Evolutionary conservation across 176 grass and related monocot species (phyloP), one percentile per base, ranked within the genome.

Genomic region (Raddia guianensis): DNA sequence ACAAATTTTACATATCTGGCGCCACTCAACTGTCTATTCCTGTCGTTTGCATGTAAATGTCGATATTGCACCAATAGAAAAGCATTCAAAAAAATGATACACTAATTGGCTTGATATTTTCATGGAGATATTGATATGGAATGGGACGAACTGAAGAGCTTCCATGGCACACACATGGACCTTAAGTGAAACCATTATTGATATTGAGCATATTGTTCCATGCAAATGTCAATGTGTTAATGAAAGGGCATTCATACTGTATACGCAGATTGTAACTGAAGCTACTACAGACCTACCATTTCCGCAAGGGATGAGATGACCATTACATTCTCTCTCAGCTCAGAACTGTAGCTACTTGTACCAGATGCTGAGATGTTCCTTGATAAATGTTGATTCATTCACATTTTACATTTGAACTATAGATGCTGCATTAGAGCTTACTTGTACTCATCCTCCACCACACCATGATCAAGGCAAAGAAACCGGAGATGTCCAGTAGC

Each of bases 361-460:
- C 52, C 18, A 44, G 46, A 78, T 78, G 51, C 35, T 15, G 10
- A 73, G 63, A 45, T 73, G 53, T 66, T 67, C 18, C 51, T 66
- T 51, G 16, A 34, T 37, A 79, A 62, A 80, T 68, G 13, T 74
- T 6, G 3, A 52, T 5, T 61, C 20, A 6, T 70, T 48, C 2
- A 63, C 66, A 34, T 42, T 57, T 57, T 73, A 65, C n/a, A 54
- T 55, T 46, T 27, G 43, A 66, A 65, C 48, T 52, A 82, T 52
- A 73, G 59, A 32, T 65, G 59, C 43, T 70, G 51, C 54, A 72
- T 54, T 45, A 80, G 9, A 83, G 52, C 89, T 92, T 92, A 98
- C 95, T 86, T 91, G 76, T 98, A 98, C 13, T 77, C 75, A 7
- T 82, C 81, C 75, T 94, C 88, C 73, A 85, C 88, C 56, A 98